Evolutionary conservation across 1,284 basidiomycete species (phyloP).

Genomic region (Vanrija pseudolonga): DNA sequence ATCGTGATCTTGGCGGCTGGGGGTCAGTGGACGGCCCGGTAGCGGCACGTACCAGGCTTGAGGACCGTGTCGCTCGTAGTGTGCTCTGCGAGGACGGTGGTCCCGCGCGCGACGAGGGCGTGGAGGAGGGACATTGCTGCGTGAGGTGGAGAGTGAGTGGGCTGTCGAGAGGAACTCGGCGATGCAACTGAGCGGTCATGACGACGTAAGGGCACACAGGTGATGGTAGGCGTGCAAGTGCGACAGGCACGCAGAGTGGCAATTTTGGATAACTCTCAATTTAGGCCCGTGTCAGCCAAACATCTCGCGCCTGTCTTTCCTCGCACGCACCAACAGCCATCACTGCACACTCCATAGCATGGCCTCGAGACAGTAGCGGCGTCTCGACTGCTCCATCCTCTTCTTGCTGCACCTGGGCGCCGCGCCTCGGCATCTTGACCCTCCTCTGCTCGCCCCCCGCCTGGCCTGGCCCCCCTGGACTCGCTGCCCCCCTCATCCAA

Average conservation of each 20-base stretch:
- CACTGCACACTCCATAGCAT: no score
- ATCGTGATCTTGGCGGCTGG: conserved; percentile 79
- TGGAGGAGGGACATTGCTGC: conserved; percentile 59
- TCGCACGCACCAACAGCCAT: not conserved
- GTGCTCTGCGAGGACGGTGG: conserved; percentile 77
- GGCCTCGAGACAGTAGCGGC: no score
- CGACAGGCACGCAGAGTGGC: no score
- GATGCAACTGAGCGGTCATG: not conserved
- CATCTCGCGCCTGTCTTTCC: not conserved
- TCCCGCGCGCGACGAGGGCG: conserved; percentile 76
- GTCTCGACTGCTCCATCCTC: not conserved
- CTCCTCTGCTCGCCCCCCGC: not conserved
- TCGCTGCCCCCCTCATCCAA: not conserved
- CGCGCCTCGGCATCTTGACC: no score
- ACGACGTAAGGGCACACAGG: no score
- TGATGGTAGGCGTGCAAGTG: no score
- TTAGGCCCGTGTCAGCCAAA: not conserved
- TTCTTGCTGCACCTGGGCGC: no score
- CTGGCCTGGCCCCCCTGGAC: not conserved
- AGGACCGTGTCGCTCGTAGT: conserved; percentile 73
- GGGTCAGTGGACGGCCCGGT: not conserved
- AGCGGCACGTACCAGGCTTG: conserved; percentile 63
- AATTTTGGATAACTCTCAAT: no score
- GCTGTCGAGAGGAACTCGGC: not conserved
- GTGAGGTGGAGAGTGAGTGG: not conserved